Evolutionary conservation across 495 filamentous ascomycete genomes (phyloP).

Genomic region (Penicillium cataractarum): DNA sequence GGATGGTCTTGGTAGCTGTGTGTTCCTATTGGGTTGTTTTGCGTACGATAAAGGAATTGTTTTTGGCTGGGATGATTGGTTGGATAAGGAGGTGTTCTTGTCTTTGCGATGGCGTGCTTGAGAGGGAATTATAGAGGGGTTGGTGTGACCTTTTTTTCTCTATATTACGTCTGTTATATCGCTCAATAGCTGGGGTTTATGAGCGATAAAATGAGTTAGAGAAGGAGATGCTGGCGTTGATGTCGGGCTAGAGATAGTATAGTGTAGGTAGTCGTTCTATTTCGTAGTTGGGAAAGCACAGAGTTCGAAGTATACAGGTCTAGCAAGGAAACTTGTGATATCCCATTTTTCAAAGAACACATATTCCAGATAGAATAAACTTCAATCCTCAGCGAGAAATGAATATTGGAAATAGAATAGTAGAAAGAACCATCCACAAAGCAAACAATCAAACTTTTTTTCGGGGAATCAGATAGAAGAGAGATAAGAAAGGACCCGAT

Average conservation of each 20-base stretch:
- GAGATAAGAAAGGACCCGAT: neutral
- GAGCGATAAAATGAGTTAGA: too few relatives aligned
- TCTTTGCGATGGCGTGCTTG: neutral
- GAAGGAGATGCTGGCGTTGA: too few relatives aligned
- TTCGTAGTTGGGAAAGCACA: too few relatives aligned
- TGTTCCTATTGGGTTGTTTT: neutral
- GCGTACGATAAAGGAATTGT: neutral
- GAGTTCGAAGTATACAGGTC: too few relatives aligned
- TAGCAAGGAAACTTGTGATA: conserved; percentile 16
- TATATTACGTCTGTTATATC: too few relatives aligned
- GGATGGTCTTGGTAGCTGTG: neutral
- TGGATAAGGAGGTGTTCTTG: neutral
- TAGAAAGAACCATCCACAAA: neutral
- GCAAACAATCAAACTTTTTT: conserved; percentile 6
- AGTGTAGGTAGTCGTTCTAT: too few relatives aligned
- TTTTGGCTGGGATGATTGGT: neutral
- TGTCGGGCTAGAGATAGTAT: too few relatives aligned
- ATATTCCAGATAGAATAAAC: neutral
- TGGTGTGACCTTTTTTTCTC: neutral
- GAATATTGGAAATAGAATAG: neutral
- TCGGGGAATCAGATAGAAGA: neutral
- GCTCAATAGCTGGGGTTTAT: too few relatives aligned
- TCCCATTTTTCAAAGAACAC: conserved; percentile 14
- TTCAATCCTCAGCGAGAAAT: neutral
- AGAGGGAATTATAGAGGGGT: neutral